Evolutionary conservation across 2,329 filamentous ascomycete species (phyloP), one percentile per base, ranked within the genome.

Genomic region (Alternaria sp.): DNA sequence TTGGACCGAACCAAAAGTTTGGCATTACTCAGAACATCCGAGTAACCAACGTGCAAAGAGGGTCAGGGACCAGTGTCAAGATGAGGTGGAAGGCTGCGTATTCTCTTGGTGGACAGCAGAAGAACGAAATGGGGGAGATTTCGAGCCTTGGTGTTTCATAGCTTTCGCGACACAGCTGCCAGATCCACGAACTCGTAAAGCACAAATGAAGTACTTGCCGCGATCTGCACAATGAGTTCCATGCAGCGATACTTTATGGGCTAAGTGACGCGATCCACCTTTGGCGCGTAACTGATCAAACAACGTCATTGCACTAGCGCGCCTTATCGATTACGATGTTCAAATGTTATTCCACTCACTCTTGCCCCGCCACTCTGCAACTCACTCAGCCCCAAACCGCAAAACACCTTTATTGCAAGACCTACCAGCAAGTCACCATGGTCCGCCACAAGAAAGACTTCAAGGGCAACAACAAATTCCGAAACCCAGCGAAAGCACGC

Each of bases 381-480:
- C 57, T 52, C 19, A 61, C 52, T 36, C 28, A 40, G 36, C 36
- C 36, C 36, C 36, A 40, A 40, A 40, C 43, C 2, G 28, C 40
- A 55, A 56, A 9, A 40, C 43, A 40, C 50, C n/a, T 44, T 52
- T 13, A 10, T 26, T 40, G 15, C 13, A 15, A 26, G 11, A 17
- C 30, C 15, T 21, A 19, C 19, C 17, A 47, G 30, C 5, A 36
- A 19, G 26, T 26, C 66, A 68, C 23, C 17, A 97, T 97, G 94
- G 93, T 97, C 58, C 93, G 95, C 64, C 95, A 97, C 82, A 98
- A 97, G 83, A 98, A 98, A 82, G 94, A 97, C 77, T 85, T 87
- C 58, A 86, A 86, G 71, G 88, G 91, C 45, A 91, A 92, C 76
- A 93, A 93, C 79, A 93, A 91, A 81, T 87, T 86, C 71, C 86